Evolutionary conservation across 441 rosid genomes (phyloP).

Genomic region (Adansonia gregorii): DNA sequence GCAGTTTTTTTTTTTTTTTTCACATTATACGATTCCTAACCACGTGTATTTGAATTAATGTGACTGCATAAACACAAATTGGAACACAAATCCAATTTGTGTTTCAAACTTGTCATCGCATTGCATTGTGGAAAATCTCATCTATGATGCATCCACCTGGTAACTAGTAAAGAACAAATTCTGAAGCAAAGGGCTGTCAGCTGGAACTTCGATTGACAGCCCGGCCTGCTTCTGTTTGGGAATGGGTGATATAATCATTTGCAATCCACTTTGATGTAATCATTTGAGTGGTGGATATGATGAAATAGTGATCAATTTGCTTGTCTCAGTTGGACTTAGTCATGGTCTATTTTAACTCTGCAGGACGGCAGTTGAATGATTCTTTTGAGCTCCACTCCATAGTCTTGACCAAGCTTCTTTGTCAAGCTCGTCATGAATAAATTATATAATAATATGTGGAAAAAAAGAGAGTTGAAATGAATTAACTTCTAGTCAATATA

Average conservation of each 20-base stretch:
- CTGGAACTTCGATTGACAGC: not conserved
- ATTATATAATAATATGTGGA: not conserved
- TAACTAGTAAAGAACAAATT: not conserved
- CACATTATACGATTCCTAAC: not conserved
- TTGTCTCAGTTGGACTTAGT: constrained; percentile 10
- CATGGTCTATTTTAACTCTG: not conserved
- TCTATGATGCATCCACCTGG: not conserved
- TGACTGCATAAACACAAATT: not conserved
- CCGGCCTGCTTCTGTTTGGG: not conserved
- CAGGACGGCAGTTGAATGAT: not conserved
- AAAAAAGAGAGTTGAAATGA: not conserved
- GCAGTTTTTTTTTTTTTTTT: not conserved
- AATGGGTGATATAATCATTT: not conserved
- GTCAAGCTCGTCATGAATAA: not conserved
- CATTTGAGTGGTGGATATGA: not conserved
- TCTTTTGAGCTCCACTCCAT: not conserved
- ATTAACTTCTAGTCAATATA: not conserved
- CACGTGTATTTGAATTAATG: not conserved
- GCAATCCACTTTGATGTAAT: not conserved
- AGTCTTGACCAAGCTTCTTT: not conserved
- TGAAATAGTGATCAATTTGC: not conserved
- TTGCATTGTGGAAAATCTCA: not conserved
- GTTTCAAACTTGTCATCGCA: not conserved
- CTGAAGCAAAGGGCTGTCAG: not conserved
- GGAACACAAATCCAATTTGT: not conserved